phyloP scores from a whole-genome alignment of 1,284 basidiomycete species.

The Sporisorium exsertum region DNA sequence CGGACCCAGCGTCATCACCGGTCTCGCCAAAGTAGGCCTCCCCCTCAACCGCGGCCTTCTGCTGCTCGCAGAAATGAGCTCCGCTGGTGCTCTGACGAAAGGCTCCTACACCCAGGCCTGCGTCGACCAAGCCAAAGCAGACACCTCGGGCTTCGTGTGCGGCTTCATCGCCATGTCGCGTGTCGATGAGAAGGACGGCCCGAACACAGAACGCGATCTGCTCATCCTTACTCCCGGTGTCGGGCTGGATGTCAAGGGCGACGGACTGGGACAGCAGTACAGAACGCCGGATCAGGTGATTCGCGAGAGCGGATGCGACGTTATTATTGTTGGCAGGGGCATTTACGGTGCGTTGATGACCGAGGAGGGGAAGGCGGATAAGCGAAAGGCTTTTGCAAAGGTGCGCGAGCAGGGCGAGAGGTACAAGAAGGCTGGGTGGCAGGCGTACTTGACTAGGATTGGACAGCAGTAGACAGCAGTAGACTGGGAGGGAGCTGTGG shows the following conservation, averaged over 20 bases:
- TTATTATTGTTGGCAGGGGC: conserved; percentile 97
- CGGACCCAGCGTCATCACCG: conserved; percentile 90
- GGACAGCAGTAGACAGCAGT: conserved; percentile 6
- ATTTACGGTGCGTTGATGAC: conserved; percentile 78
- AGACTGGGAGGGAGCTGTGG: neutral
- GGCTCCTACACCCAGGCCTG: conserved; percentile 87
- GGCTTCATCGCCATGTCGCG: conserved; percentile 78
- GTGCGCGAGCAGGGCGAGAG: conserved; percentile 81
- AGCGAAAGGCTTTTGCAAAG: conserved; percentile 71
- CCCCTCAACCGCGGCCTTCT: conserved; percentile 88
- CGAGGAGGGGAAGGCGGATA: conserved; percentile 71
- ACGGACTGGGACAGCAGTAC: conserved; percentile 95
- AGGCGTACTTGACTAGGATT: conserved; percentile 79
- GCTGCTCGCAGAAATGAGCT: conserved; percentile 96
- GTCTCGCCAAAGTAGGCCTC: conserved; percentile 85
- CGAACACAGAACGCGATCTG: conserved; percentile 76
- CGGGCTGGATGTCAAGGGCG: conserved; percentile 83
- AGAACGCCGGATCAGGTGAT: conserved; percentile 89
- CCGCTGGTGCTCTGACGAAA: conserved; percentile 84
- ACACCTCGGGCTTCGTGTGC: conserved; percentile 60
- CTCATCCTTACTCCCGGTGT: conserved; percentile 93
- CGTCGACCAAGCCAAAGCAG: conserved; percentile 73
- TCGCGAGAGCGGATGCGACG: conserved; percentile 86
- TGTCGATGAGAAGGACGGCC: conserved; percentile 74
- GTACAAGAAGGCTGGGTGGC: conserved; percentile 90